Conservation (phyloP, 2,329 filamentous ascomycete species). For the Calonectria pteridis region DNA sequence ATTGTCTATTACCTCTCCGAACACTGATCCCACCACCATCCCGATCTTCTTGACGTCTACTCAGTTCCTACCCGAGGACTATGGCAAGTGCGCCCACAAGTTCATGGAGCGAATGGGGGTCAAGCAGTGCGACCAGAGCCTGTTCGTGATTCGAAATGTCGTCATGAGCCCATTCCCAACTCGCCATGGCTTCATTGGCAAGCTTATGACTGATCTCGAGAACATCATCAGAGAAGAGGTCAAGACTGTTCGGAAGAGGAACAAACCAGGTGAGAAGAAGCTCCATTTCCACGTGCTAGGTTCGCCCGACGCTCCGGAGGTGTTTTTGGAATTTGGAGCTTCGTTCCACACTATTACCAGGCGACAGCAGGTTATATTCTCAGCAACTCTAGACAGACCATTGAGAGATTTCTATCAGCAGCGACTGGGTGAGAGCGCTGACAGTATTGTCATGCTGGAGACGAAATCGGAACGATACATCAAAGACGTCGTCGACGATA, state of each 20-base stretch:
- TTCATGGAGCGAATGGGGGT: constrained; percentile 58
- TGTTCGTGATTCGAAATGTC: constrained; percentile 61
- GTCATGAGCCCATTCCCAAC: constrained; percentile 61
- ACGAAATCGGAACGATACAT: not conserved
- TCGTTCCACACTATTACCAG: constrained; percentile 50
- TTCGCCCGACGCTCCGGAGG: constrained; percentile 47
- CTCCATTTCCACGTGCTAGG: constrained; percentile 56
- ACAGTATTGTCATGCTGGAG: constrained; percentile 34
- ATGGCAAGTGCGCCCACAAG: constrained; percentile 54
- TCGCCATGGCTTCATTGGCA: constrained; percentile 53
- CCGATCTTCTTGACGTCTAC: constrained; percentile 61
- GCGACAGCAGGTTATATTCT: constrained; percentile 53
- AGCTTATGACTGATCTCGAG: constrained; percentile 50
- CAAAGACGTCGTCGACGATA: not conserved
- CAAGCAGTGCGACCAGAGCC: constrained; percentile 46
- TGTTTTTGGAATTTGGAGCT: constrained; percentile 54
- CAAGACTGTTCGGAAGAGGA: constrained; percentile 50
- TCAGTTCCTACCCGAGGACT: constrained; percentile 53
- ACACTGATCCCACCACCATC: constrained; percentile 54
- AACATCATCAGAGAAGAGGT: constrained; percentile 47
- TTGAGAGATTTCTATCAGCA: constrained; percentile 15
- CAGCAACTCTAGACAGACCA: constrained; percentile 18
- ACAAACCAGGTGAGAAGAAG: constrained; percentile 48
- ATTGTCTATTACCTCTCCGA: constrained; percentile 55
- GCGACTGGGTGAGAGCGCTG: not conserved